Conservation (phyloP, 257 asterid genomes). For the Mentha longifolia region DNA sequence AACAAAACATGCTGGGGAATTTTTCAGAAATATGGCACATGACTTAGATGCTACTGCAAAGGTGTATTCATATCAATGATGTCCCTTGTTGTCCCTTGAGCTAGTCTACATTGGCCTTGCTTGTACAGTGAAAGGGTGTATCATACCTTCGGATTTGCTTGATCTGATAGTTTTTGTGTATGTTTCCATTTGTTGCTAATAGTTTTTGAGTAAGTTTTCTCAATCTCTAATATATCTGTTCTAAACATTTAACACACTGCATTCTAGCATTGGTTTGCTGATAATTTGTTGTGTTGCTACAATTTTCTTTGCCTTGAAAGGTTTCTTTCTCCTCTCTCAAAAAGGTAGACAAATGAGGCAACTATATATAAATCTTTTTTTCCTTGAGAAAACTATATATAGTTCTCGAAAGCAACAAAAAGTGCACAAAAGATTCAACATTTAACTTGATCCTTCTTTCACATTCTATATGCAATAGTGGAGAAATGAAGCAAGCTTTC, state of each 20-base stretch:
- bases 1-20: too few relatives aligned
- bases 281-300: slow-evolving; percentile 16
- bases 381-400: too few relatives aligned
- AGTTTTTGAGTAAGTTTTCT: slow-evolving; percentile 10
- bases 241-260: slow-evolving; percentile 23
- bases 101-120: slow-evolving; percentile 39
- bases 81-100: slow-evolving; percentile 36
- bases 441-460: neutral
- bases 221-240: slow-evolving; percentile 33
- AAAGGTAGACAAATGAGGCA: neutral
- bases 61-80: slow-evolving; percentile 61
- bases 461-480: slow-evolving; percentile 14
- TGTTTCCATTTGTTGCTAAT: slow-evolving; percentile 25
- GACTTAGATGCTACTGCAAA: slow-evolving; percentile 79
- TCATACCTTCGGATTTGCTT: slow-evolving; percentile 12
- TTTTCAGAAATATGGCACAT: too few relatives aligned
- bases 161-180: slow-evolving; percentile 3
- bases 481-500: neutral
- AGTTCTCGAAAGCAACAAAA: neutral
- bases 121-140: slow-evolving; percentile 44
- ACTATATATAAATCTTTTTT: neutral
- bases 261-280: slow-evolving; percentile 39
- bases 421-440: neutral
- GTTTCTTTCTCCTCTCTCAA: neutral
- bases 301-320: neutral